Base-by-base conservation (phyloP, 257 asterid species). In the Gentiana macrophylla region DNA sequence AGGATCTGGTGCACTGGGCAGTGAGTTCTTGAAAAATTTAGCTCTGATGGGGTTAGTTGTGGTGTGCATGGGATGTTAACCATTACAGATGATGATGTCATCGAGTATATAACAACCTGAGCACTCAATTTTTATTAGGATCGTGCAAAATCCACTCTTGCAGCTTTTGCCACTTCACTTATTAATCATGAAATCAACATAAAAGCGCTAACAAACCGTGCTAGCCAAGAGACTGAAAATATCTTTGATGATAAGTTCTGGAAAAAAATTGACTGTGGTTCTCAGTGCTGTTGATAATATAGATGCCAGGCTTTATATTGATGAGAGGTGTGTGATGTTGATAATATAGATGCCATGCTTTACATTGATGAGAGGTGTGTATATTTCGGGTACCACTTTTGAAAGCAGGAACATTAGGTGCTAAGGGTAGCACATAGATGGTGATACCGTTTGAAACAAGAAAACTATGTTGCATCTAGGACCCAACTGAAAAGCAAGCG, bases 1-100 rank as follows among this genome's bases (percentile, higher is more conserved):
- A 63, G 97, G 97, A 70, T 80, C 97, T 70, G 97, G 97, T 72
- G 97, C 97, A 32, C 80, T 89, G 56, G 97, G 97, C 62, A 86
- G 97, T 62, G 97, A 89, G 64, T 89, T 89, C 56, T 80, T 89
- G 62, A 89, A 89, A 69, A 89, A 89, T 74, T 74, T 89, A 70
- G 94, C 97, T 53, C 75, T 89, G 32, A 89, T 89, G 95, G 97
- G 63, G 86, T 89, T 63, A 75, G 95, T 4, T 86, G 94, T 62
- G 80, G 90, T 41, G 65, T 66, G 62, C 70, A 66, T 59, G 97
- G 94, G 64, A 89, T 86, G 61, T 54, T 86, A 54, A 81, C 95
- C 51, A 61, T 89, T 50, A 86, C 97, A 12, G 97, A 89, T 78
- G 97, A 89, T 62, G 97, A 89, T 66, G 94, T 86, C 46, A 89